These are phyloP conservation scores for Suhomyces bolitotheri DNA, from an alignment of 1,139 yeast genomes.

Conservation along the genomic window DNA sequence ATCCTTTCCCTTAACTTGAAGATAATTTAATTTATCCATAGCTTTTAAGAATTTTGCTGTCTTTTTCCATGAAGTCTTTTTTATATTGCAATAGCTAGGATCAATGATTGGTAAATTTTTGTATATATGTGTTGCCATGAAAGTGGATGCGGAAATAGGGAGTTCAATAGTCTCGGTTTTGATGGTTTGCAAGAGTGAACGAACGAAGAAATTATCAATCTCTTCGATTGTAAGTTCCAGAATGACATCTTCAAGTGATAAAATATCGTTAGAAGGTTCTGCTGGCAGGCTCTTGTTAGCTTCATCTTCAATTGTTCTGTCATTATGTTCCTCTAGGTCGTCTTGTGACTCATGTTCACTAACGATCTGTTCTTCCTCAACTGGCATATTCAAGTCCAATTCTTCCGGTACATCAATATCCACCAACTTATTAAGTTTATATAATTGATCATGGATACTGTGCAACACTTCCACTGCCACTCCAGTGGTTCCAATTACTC, in stretches of 20 bases:
- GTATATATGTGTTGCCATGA: slow-evolving; percentile 68
- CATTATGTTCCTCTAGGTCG: slow-evolving; percentile 9
- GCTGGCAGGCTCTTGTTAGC: slow-evolving; percentile 10
- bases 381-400: slow-evolving; percentile 20
- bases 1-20: slow-evolving; percentile 71
- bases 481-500: slow-evolving; percentile 58
- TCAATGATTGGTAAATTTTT: slow-evolving; percentile 68
- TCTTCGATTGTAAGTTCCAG: slow-evolving; percentile 58
- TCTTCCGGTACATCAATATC: slow-evolving; percentile 44
- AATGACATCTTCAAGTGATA: slow-evolving; percentile 30
- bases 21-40: slow-evolving; percentile 72
- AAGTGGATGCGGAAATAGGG: slow-evolving; percentile 70
- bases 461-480: slow-evolving; percentile 67
- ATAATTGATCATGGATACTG: slow-evolving; percentile 54
- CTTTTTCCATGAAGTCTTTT: slow-evolving; percentile 87
- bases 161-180: slow-evolving; percentile 55
- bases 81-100: slow-evolving; percentile 60
- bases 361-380: slow-evolving; percentile 6
- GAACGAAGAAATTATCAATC: slow-evolving; percentile 72
- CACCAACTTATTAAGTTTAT: slow-evolving; percentile 44
- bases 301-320: slow-evolving; percentile 12
- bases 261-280: slow-evolving; percentile 12
- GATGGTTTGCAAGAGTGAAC: slow-evolving; percentile 69
- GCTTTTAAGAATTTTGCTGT: slow-evolving; percentile 80
- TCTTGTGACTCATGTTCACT: slow-evolving; percentile 12